phyloP scores from a whole-genome alignment of 441 rosid genomes.

The Gossypium laxum region DNA sequence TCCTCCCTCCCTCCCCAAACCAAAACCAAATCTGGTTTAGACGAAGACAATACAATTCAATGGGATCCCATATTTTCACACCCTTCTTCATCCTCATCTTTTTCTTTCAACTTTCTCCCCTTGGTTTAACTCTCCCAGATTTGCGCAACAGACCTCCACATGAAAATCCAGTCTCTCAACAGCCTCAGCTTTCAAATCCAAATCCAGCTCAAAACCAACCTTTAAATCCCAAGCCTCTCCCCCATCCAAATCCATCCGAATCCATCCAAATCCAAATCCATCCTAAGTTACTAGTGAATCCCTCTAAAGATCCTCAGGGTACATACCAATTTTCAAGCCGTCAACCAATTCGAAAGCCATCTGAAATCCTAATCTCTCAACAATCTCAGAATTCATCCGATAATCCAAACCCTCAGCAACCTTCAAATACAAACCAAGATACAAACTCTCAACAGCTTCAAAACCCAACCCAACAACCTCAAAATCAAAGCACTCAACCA shows the following conservation, averaged over 20 bases:
- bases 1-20: too few species aligned
- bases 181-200: neutral
- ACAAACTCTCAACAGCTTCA: neutral
- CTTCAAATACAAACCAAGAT: neutral
- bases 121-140: neutral
- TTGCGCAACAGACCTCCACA: neutral
- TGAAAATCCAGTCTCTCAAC: neutral
- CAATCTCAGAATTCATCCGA: neutral
- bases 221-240: neutral
- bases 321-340: too few species aligned
- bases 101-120: neutral
- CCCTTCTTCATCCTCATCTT: slow-evolving; percentile 5
- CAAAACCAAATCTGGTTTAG: too few species aligned
- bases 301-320: too few species aligned
- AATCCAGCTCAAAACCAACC: too few species aligned
- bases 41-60: neutral
- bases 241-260: neutral
- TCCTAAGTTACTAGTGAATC: too few species aligned
- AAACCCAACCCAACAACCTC: neutral
- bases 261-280: too few species aligned
- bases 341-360: too few species aligned
- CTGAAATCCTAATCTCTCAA: neutral
- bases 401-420: neutral
- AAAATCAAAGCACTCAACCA: neutral
- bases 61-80: slow-evolving; percentile 4